A percentile compares a stretch with the other conserved stretches of the same genome.
Conservation (phyloP, 768 basidiomycete species). For the Mycena venus region DNA sequence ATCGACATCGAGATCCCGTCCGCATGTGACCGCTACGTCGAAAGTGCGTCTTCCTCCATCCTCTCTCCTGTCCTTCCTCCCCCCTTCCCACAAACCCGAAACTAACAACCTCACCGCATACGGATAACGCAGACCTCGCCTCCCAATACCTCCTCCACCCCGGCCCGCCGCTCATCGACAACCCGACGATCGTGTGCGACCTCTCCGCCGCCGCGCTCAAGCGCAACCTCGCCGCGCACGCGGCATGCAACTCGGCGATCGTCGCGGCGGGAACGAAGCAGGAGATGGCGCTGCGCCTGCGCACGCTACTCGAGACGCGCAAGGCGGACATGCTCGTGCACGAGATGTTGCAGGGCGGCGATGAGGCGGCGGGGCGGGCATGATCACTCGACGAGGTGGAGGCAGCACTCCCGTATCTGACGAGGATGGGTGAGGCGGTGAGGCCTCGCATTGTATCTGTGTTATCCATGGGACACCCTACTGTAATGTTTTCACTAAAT, state of each 20-base stretch:
- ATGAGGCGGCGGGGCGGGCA: not conserved
- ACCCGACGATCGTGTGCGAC: conserved; percentile 53
- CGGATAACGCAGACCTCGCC: conserved; percentile 54
- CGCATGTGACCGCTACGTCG: conserved; percentile 65
- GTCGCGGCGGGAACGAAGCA: conserved; percentile 58
- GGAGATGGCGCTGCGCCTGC: conserved; percentile 65
- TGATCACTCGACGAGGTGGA: too few species aligned
- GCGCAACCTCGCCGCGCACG: conserved; percentile 71
- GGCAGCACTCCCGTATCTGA: too few species aligned
- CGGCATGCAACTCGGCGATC: conserved; percentile 59
- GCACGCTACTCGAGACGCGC: conserved; percentile 59
- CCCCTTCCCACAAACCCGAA: too few species aligned
- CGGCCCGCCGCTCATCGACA: conserved; percentile 62
- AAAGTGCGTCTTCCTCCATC: conserved; percentile 54
- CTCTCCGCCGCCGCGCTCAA: conserved; percentile 64
- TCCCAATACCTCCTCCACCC: conserved; percentile 62
- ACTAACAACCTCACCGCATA: not conserved
- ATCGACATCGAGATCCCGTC: conserved; percentile 69
- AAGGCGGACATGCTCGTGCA: conserved; percentile 65
- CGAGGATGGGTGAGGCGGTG: not conserved
- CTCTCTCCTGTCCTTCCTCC: not conserved
- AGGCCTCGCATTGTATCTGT: not conserved
- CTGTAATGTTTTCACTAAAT: not conserved
- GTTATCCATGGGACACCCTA: not conserved
- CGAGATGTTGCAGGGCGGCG: conserved; percentile 51